phyloP scores from a whole-genome alignment of 1,139 yeast species.

The Kodamaea sp. region DNA sequence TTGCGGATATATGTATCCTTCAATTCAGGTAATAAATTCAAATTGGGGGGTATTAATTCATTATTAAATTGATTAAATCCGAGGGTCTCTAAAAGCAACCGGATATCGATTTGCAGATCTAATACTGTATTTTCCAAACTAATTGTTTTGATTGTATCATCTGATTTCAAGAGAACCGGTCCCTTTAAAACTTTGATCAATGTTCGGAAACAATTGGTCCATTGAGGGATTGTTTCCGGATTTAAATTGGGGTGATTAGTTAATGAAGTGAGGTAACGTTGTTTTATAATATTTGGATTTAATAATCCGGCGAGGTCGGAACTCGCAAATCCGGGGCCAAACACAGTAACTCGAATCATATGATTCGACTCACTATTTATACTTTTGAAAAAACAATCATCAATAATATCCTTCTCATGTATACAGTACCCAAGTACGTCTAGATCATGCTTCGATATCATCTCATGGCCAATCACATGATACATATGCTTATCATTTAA shows the following conservation, averaged over 20 bases:
- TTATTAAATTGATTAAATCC: constrained; percentile 40
- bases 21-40: constrained; percentile 23
- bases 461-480: constrained; percentile 27
- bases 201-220: constrained; percentile 53
- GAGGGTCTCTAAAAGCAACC: constrained; percentile 45
- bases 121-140: constrained; percentile 46
- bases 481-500: constrained; percentile 34
- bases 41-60: constrained; percentile 58
- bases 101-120: constrained; percentile 54
- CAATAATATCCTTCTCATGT: constrained; percentile 17
- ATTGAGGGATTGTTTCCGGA: constrained; percentile 41
- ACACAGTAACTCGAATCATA: constrained; percentile 33
- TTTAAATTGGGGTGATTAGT: constrained; percentile 28
- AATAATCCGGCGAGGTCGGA: constrained; percentile 25
- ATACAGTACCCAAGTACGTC: constrained; percentile 10
- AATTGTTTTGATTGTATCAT: constrained; percentile 50
- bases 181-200: constrained; percentile 59
- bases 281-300: constrained; percentile 24
- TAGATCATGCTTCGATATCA: constrained; percentile 29
- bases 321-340: constrained; percentile 27
- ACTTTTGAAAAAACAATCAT: constrained; percentile 35
- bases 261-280: constrained; percentile 30
- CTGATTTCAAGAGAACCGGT: constrained; percentile 46
- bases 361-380: constrained; percentile 26
- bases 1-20: constrained; percentile 50